Evolutionary conservation across 2,329 filamentous ascomycete species (phyloP), one percentile per base, ranked within the genome.

Genomic region (Macrophomina pseudophaseolina): DNA sequence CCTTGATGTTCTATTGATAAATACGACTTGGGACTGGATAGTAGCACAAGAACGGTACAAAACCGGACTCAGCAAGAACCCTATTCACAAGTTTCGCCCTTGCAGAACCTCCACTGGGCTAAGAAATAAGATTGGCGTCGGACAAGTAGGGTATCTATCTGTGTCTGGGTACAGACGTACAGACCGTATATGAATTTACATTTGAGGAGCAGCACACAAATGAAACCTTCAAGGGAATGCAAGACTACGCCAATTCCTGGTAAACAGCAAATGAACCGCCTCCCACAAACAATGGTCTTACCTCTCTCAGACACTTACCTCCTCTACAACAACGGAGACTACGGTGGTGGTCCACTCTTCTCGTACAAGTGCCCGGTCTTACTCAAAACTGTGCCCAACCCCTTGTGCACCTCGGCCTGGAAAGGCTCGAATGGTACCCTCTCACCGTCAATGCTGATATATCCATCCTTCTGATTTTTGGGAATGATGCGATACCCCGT

Each of bases 391-490:
- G 91, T 92, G 0, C 92, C 95, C 30, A 99, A 82, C 0, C 90
- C 91, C 63, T 83, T 86, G 76, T 97, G 93, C 6, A 97, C 85
- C 80, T 99, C 95, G 2, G 90, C 92, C 81, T 99, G 95, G 75
- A 97, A 96, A 0, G 92, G 91, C 72, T 90, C 90, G 76, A 97
- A 98, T 0, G 93, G 91, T 2, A 97, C 84, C 64, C 87, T 86
- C 80, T 99, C 95, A 44, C 95, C 95, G 74, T 98, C 95, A 70
- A 99, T 93, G 76, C 93, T 96, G 76, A 99, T 96, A 76, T 91
- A 95, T 1, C 94, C 94, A 69, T 89, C 85, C 46, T 86, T 82
- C 72, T 89, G 85, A 69, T 90, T 70, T 23, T 87, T 88, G 0
- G 95, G 95, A 3, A 90, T 89, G 69, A 99, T 90, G 49, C 95